Conservation (phyloP, 1,284 basidiomycete species). For the Ganoderma boninense region DNA sequence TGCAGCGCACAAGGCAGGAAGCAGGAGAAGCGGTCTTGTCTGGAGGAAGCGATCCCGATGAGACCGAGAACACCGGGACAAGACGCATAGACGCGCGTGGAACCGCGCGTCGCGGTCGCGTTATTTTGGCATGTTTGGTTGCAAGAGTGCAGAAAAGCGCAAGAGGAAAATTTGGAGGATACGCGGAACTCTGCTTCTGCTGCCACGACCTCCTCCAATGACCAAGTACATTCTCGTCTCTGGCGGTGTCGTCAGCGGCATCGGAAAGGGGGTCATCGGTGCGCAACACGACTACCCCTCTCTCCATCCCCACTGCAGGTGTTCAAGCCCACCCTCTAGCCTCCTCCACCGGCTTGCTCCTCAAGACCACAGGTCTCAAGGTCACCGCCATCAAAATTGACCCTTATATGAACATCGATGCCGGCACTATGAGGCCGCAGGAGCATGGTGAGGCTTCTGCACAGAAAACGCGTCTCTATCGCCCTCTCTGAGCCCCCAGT, state of each 20-base stretch:
- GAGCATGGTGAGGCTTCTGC: slow-evolving; percentile 83
- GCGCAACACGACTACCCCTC: slow-evolving; percentile 42
- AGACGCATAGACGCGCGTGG: background rate
- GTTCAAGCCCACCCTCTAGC: slow-evolving; percentile 59
- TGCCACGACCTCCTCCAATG: slow-evolving; percentile 50
- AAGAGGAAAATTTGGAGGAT: slow-evolving; percentile 25
- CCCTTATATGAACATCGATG: slow-evolving; percentile 99
- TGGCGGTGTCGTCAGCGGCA: slow-evolving; percentile 93
- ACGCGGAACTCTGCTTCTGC: slow-evolving; percentile 36
- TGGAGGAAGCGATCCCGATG: background rate
- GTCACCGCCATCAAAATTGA: slow-evolving; percentile 99
- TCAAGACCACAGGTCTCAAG: slow-evolving; percentile 95
- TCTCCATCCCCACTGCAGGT: slow-evolving; percentile 22
- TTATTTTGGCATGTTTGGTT: slow-evolving; percentile 30
- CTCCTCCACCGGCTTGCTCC: slow-evolving; percentile 94
- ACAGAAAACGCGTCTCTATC: slow-evolving; percentile 4
- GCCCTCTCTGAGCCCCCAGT: slow-evolving; percentile 31
- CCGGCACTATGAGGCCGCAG: slow-evolving; percentile 98
- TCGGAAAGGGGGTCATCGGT: slow-evolving; percentile 96
- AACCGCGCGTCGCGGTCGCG: slow-evolving; percentile 31
- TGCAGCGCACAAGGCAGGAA: background rate
- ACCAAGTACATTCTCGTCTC: slow-evolving; percentile 93
- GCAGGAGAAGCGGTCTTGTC: background rate
- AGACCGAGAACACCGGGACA: background rate
- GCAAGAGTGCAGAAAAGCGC: slow-evolving; percentile 20